A percentile compares a stretch with the other conserved stretches of the same genome.
These are phyloP conservation scores for Cyclocybe aegerita DNA, from an alignment of 768 basidiomycete species.

Conservation along the genomic window DNA sequence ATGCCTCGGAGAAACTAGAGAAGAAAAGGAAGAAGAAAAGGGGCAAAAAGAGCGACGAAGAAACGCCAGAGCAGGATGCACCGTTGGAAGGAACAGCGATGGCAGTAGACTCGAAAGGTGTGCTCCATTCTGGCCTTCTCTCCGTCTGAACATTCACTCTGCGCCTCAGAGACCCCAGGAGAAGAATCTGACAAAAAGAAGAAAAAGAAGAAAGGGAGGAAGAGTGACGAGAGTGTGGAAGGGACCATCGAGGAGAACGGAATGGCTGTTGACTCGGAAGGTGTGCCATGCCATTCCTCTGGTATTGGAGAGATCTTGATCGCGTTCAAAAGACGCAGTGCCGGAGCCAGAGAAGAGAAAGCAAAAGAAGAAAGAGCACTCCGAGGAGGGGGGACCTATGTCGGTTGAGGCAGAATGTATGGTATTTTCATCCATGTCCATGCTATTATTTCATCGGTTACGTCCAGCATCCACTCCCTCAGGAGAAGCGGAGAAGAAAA, in stretches of 20 bases:
- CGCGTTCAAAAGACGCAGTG: not conserved
- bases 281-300: conserved; percentile 14
- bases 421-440: not conserved
- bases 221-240: conserved; percentile 23
- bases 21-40: conserved; percentile 16
- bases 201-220: conserved; percentile 20
- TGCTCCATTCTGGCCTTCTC: not conserved
- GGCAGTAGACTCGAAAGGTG: conserved; percentile 4
- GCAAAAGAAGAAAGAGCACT: conserved; percentile 20
- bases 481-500: conserved; percentile 22
- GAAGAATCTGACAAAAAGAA: conserved; percentile 2
- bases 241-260: conserved; percentile 12
- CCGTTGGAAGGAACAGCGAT: conserved; percentile 2
- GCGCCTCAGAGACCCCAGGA: not conserved
- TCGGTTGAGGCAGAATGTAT: conserved; percentile 24
- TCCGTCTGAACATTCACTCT: not conserved
- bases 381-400: conserved; percentile 17
- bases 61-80: not conserved
- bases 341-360: not conserved
- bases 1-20: conserved; percentile 7
- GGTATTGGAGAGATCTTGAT: not conserved
- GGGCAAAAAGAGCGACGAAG: conserved; percentile 6
- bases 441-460: not conserved
- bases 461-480: conserved; percentile 1
- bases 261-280: conserved; percentile 15